phyloP scores from a whole-genome alignment of 1,139 yeast genomes.

The Candida mesenterica region DNA sequence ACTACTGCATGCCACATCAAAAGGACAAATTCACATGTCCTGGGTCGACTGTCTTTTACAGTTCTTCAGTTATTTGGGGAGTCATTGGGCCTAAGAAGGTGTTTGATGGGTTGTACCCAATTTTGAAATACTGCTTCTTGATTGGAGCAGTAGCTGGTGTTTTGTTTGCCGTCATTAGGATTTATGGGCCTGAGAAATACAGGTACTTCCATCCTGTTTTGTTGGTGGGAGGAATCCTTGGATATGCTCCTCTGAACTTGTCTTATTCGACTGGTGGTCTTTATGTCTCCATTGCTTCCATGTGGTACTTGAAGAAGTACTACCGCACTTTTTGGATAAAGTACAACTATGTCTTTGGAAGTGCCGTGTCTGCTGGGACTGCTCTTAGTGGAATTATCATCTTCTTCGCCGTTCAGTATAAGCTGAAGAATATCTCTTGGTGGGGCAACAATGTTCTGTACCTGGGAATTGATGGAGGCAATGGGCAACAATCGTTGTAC shows the following conservation, averaged over 20 bases:
- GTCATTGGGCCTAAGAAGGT: conserved; percentile 57
- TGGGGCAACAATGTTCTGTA: conserved; percentile 19
- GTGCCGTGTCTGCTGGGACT: conserved; percentile 20
- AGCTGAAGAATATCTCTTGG: conserved; percentile 17
- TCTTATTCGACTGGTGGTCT: conserved; percentile 17
- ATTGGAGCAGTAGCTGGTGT: conserved; percentile 40
- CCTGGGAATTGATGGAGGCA: conserved; percentile 21
- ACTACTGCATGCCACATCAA: conserved; percentile 46
- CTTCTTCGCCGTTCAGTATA: conserved; percentile 20
- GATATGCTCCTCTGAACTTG: conserved; percentile 18
- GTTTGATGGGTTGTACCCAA: conserved; percentile 48
- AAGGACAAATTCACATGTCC: conserved; percentile 48
- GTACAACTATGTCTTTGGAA: conserved; percentile 20
- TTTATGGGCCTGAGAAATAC: conserved; percentile 16
- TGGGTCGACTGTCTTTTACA: conserved; percentile 44
- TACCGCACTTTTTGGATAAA: conserved; percentile 21
- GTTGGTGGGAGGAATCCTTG: conserved; percentile 17
- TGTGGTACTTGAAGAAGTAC: conserved; percentile 17
- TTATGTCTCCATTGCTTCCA: conserved; percentile 16
- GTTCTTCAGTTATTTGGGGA: conserved; percentile 66
- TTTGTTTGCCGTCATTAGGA: conserved; percentile 28
- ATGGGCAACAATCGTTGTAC: background rate
- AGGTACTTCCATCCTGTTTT: conserved; percentile 20
- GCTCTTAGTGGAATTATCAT: conserved; percentile 19
- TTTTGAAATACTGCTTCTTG: conserved; percentile 50